phyloP scores from a whole-genome alignment of 805 yeast species.

The Lipomyces oligophaga region DNA sequence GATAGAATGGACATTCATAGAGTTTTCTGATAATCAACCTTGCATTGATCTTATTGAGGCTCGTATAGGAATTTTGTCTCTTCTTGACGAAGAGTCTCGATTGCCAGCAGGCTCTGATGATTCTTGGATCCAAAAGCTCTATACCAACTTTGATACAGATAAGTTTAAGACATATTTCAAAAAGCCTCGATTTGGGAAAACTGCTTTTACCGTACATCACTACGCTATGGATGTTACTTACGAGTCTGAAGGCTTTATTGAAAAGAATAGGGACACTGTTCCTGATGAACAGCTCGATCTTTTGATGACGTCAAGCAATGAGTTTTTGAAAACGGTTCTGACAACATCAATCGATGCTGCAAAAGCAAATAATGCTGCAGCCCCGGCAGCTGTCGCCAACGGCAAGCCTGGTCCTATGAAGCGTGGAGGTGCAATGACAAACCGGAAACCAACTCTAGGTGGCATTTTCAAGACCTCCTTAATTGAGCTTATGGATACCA shows the following conservation, averaged over 20 bases:
- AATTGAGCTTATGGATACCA: conserved; percentile 88
- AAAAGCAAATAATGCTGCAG: conserved; percentile 33
- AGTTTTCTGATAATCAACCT: conserved; percentile 94
- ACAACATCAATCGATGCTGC: conserved; percentile 44
- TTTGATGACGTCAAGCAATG: conserved; percentile 63
- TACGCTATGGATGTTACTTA: conserved; percentile 93
- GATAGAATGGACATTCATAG: conserved; percentile 95
- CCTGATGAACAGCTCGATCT: conserved; percentile 93
- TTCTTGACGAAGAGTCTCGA: conserved; percentile 92
- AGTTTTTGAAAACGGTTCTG: conserved; percentile 60
- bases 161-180: conserved; percentile 65
- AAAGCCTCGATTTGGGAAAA: conserved; percentile 91
- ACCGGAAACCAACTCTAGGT: conserved; percentile 87
- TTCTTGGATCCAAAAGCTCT: conserved; percentile 86
- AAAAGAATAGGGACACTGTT: conserved; percentile 94
- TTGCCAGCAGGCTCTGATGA: conserved; percentile 91
- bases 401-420: conserved; percentile 35
- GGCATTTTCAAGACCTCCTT: conserved; percentile 89
- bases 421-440: conserved; percentile 43
- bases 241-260: conserved; percentile 91
- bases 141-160: conserved; percentile 61
- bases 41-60: conserved; percentile 90
- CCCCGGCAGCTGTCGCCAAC: conserved; percentile 36
- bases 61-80: conserved; percentile 78
- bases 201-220: conserved; percentile 84